Evolutionary conservation across 108 stramenopile genomes (phyloP).

Genomic region (Stephanodiscus triporus): DNA sequence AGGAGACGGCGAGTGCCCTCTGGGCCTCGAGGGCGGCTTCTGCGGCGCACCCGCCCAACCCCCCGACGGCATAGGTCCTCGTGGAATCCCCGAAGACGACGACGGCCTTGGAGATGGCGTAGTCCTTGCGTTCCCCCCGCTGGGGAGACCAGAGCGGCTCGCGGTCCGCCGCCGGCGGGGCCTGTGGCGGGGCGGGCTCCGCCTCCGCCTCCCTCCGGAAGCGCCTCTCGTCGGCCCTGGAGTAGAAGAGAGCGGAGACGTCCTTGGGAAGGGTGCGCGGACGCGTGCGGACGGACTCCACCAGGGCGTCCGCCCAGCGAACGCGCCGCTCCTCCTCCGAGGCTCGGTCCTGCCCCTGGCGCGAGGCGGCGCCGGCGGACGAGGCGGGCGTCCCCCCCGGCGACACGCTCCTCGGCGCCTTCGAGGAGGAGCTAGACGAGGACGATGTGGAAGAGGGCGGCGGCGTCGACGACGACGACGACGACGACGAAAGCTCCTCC

Average conservation of each 20-base stretch:
- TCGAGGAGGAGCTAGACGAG: constrained; percentile 6
- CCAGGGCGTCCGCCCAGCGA: constrained; percentile 23
- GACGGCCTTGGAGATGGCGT: constrained; percentile 45
- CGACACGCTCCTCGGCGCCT: constrained; percentile 30
- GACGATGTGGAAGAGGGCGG: too few relatives aligned
- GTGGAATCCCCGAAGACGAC: constrained; percentile 37
- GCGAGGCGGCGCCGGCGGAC: constrained; percentile 14
- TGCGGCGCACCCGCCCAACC: constrained; percentile 17
- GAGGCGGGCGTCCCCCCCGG: constrained; percentile 34
- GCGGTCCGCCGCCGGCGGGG: neutral
- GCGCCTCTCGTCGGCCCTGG: constrained; percentile 40
- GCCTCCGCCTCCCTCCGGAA: constrained; percentile 42
- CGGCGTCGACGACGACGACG: too few relatives aligned
- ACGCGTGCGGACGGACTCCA: constrained; percentile 21
- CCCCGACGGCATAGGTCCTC: constrained; percentile 19
- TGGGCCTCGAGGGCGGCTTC: constrained; percentile 18
- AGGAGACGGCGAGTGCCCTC: constrained; percentile 13
- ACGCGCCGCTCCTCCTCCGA: constrained; percentile 13
- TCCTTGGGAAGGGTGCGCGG: constrained; percentile 36
- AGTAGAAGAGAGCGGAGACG: constrained; percentile 42
- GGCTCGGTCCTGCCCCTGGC: neutral
- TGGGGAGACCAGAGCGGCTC: neutral
- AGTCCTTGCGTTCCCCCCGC: constrained; percentile 22
- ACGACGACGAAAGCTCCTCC: neutral
- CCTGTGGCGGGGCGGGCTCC: neutral